Conservation (phyloP, 306 rosid species). For the Cotoneaster glaucophyllus region DNA sequence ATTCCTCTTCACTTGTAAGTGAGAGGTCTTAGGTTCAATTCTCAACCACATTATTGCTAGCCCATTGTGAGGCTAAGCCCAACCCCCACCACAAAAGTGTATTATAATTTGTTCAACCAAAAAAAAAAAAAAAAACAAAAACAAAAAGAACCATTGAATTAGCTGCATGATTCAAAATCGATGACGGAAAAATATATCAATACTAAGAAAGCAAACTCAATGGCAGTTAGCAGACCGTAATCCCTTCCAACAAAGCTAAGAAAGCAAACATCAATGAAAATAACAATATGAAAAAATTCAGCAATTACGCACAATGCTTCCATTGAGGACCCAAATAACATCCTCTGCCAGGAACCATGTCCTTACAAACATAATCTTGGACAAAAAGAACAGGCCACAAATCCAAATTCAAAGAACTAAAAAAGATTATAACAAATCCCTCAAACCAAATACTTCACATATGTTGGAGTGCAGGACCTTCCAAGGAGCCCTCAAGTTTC, state of each 20-base stretch:
- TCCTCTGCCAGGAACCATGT: neutral
- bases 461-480: neutral
- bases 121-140: too few species aligned
- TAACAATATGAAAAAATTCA: neutral
- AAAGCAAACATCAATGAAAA: neutral
- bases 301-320: neutral
- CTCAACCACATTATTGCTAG: too few species aligned
- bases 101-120: too few species aligned
- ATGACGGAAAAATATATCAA: neutral
- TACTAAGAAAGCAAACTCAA: neutral
- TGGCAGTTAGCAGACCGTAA: neutral
- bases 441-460: neutral
- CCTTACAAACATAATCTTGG: neutral
- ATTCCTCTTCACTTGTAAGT: too few species aligned
- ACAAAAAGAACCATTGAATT: neutral
- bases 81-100: too few species aligned
- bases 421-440: neutral
- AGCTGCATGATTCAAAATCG: neutral
- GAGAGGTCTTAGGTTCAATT: too few species aligned
- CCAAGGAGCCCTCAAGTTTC: neutral
- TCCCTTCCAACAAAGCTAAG: neutral
- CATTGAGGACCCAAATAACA: neutral
- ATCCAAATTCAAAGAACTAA: neutral
- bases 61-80: too few species aligned
- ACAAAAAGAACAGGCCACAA: neutral